Base-by-base conservation (phyloP, 768 basidiomycete species). In the Lactarius trivialis region DNA sequence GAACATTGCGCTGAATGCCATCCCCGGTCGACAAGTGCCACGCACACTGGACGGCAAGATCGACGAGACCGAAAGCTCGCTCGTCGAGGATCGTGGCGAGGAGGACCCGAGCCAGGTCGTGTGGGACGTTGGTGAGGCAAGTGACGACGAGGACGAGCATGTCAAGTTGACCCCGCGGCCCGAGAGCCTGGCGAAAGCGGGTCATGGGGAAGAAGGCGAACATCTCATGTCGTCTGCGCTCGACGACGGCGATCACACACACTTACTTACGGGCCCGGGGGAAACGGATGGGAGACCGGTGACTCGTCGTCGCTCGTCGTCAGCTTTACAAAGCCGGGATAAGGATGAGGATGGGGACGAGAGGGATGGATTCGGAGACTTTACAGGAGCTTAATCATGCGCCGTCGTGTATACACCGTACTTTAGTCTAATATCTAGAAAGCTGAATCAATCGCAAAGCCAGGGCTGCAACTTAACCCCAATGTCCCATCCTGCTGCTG, bases 101-200 rank as follows among this genome's bases (percentile, higher is more conserved):
- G 79, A 77, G 45, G 78, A 75, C 1, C 78, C 77, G 61, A 76
- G 80, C 7, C 67, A 68, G 52, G 79, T 76, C 19, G 68, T 86
- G 43, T 93, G 91, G 90, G 80, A 85, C 51, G 78, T 93, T 2
- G 88, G 91, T 2, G 83, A 88, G 30, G 82, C 76, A 26, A 88
- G 85, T 60, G 89, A 89, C 55, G 84, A 84, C 5, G 87, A 89
- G 24, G 82, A 80, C 11, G 79, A 80, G 33, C 43, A 7, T 36
- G 30, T n/a, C 45, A 30, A 17, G 41, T 76, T 76, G 77, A 66
- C 76, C 72, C 15, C 64, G 73, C 32, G 71, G 66, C 73, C 66
- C 19, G 76, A 73, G 37, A 76, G 77, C 32, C 45, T 51, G 9
- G 56, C 48, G 41, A 54, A 58, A 4, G 41, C 50, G 56, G 37